phyloP scores from a whole-genome alignment of 1,284 basidiomycete species.

The Erythrobasidium hasegawianum region DNA sequence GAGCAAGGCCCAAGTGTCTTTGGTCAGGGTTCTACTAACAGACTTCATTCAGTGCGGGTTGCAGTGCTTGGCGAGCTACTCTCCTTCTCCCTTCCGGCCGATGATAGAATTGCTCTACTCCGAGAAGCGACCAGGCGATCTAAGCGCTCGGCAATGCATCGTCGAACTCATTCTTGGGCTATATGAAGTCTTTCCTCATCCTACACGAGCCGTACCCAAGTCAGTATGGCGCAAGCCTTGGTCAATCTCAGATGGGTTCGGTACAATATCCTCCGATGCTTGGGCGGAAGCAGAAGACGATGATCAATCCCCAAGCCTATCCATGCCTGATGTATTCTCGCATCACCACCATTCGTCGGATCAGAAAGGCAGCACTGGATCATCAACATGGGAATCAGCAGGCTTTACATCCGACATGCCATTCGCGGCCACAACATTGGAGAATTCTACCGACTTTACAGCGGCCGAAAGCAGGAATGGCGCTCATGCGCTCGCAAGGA shows the following conservation, averaged over 20 bases:
- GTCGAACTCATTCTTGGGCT: slow-evolving; percentile 75
- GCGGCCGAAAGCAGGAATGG: slow-evolving; percentile 33
- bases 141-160: slow-evolving; percentile 82
- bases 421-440: slow-evolving; percentile 3
- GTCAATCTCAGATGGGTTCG: slow-evolving; percentile 12
- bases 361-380: slow-evolving; percentile 5
- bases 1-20: slow-evolving; percentile 55
- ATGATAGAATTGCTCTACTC: slow-evolving; percentile 82
- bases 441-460: slow-evolving; percentile 13
- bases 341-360: neutral
- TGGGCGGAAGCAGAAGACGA: neutral
- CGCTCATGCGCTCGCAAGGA: slow-evolving; percentile 41
- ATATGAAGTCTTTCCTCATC: slow-evolving; percentile 68
- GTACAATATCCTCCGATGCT: neutral
- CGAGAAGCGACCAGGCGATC: slow-evolving; percentile 94
- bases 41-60: slow-evolving; percentile 48
- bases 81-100: slow-evolving; percentile 79
- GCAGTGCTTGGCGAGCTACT: slow-evolving; percentile 69
- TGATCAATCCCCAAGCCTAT: slow-evolving; percentile 1
- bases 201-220: slow-evolving; percentile 39
- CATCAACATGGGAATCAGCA: slow-evolving; percentile 31
- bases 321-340: slow-evolving; percentile 19
- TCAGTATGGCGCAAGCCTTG: slow-evolving; percentile 56
- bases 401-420: slow-evolving; percentile 13
- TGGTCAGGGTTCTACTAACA: neutral